Evolutionary conservation across 176 grass and related monocot species (phyloP), one percentile per base, ranked within the genome.

Genomic region (Raddia guianensis): DNA sequence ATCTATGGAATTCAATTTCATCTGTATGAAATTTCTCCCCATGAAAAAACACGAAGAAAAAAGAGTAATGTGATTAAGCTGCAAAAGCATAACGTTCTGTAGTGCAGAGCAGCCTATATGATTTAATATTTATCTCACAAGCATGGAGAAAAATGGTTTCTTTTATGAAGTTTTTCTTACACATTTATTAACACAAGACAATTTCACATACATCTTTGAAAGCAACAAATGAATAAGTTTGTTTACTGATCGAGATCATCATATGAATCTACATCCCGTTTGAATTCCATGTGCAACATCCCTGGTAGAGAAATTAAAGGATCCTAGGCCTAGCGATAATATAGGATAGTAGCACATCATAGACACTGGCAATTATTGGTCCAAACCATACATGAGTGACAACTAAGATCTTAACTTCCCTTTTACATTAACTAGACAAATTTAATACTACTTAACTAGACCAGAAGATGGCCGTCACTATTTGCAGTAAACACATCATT

Each of bases 401-500:
- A 70, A 62, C 40, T 55, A 14, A 47, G 13, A 48, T 70, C 49
- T 48, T 10, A 53, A 53, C 1, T 2, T 44, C 27, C 49, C 27
- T 56, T 77, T 60, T 65, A 35, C n/a, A 18, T 19, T 19, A 33
- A 15, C 32, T 64, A 63, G 15, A 80, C 11, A 64, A 74, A 33
- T 49, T 75, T 49, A 71, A 40, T 8, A 69, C 68, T 35, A 52
- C 2, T 40, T 12, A 47, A 45, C 11, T 63, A 35, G 18, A 74
- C 69, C 16, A 69, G 20, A 84, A 45, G 3, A 1, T 55, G 20
- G 14, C 45, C 63, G 69, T 40, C 75, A 3, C 9, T 46, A 49
- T 80, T 49, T 77, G 40, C 71, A 54, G 1, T 34, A 59, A 54
- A n/a, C n/a, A n/a, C n/a, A n/a, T n/a, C n/a, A n/a, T n/a, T n/a